Base-by-base conservation (phyloP, 768 basidiomycete genomes). In the Bullera alba region DNA sequence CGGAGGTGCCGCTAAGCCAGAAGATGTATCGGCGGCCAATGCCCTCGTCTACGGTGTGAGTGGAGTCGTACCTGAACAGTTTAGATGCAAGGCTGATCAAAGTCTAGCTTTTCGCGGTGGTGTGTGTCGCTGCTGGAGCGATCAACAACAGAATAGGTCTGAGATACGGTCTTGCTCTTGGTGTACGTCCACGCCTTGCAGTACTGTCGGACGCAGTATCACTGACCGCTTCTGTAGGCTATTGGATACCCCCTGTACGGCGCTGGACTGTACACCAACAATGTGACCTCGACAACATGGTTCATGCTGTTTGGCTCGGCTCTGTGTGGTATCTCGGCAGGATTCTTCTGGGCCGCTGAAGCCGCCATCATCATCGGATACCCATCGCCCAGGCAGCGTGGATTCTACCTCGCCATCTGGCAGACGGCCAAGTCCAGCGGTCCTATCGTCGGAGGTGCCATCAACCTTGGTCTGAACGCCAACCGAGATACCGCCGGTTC, bases 361-460 rank as follows among this genome's bases (percentile, higher is more conserved):
- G 67, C 63, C 0, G 65, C 70, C 0, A 60, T 71, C 39, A 60
- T 65, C 39, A 57, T 71, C 25, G 70, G 70, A 2, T 71, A 69
- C 46, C 67, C 67, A 1, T 53, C 54, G 32, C 56, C 58, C 1
- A 53, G 51, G 17, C 58, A 66, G 42, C 39, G 62, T 45, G 67
- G 64, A 22, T 42, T 60, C 30, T 67, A 58, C 39, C 57, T 65
- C 3, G 67, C 65, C 7, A 39, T 56, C 19, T 71, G 69, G 69
- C 61, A 67, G 30, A 55, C 54, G 42, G 53, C 52, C 41, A 56
- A 57, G 38, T 50, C 62, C 6, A 51, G 55, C 17, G 70, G 67
- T 16, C 60, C 60, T 27, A 56, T 69, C 14, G 53, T 72, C 19
- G 66, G 64, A n/a, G 67, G 69, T 6, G 41, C 53, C n/a, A 68